phyloP scores from a whole-genome alignment of 306 rosid genomes.

The Glycyrrhiza uralensis region DNA sequence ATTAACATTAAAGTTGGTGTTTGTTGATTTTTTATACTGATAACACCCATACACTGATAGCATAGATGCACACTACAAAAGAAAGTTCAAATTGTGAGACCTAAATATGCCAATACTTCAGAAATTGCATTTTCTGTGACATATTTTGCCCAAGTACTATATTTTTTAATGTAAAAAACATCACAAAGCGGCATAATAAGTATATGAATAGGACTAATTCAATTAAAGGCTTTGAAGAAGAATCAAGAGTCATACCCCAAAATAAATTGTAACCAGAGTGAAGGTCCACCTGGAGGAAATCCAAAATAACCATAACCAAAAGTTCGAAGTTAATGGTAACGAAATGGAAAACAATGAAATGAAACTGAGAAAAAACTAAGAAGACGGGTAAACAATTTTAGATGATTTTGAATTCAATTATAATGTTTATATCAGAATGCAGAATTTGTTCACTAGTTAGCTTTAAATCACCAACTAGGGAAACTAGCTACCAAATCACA shows the following conservation, averaged over 20 bases:
- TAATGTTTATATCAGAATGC: neutral
- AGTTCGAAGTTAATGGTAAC: neutral
- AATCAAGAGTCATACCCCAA: slow-evolving; percentile 54
- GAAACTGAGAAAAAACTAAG: neutral
- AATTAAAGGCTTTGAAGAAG: slow-evolving; percentile 14
- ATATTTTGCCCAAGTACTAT: neutral
- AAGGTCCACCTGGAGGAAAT: slow-evolving; percentile 72
- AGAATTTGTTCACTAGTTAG: neutral
- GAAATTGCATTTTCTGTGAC: neutral
- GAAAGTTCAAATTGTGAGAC: slow-evolving; percentile 21
- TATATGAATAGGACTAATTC: slow-evolving; percentile 1
- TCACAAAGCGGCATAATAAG: neutral
- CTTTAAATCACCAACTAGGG: neutral
- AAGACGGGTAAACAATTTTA: neutral
- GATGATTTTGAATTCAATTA: neutral
- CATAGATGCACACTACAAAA: slow-evolving; percentile 61
- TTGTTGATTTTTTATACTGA: slow-evolving; percentile 33
- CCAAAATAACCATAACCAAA: slow-evolving; percentile 25
- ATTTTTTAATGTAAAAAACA: neutral
- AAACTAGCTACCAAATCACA: neutral
- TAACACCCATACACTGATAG: slow-evolving; percentile 63
- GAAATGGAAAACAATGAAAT: slow-evolving; percentile 13
- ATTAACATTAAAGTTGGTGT: slow-evolving; percentile 13
- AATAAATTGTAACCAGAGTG: slow-evolving; percentile 65
- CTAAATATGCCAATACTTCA: neutral